Evolutionary conservation across 2,329 filamentous ascomycete species (phyloP).

Genomic region (Paecilomyces formosus): DNA sequence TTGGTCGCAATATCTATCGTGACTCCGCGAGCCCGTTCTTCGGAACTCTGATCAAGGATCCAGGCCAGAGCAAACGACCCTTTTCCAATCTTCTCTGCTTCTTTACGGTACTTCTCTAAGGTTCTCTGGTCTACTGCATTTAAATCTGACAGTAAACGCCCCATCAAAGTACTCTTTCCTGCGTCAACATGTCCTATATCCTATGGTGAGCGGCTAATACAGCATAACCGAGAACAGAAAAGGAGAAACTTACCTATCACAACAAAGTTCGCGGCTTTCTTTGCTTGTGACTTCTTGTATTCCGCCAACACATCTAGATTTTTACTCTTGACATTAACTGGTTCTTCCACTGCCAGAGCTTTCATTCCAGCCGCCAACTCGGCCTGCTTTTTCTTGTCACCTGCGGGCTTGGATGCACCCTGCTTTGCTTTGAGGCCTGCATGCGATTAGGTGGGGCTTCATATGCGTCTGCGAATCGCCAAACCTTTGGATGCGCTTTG

Average conservation of each 20-base stretch:
- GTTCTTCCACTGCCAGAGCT: slow-evolving; percentile 42
- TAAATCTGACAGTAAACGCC: slow-evolving; percentile 80
- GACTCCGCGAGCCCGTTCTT: slow-evolving; percentile 82
- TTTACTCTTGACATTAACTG: slow-evolving; percentile 56
- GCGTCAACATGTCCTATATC: slow-evolving; percentile 82
- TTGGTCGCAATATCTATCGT: slow-evolving; percentile 97
- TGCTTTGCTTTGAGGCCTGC: slow-evolving; percentile 40
- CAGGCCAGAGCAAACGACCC: slow-evolving; percentile 93
- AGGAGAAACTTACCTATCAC: slow-evolving; percentile 63
- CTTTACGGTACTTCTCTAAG: slow-evolving; percentile 77
- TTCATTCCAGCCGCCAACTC: slow-evolving; percentile 43
- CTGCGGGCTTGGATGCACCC: slow-evolving; percentile 29
- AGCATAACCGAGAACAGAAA: slow-evolving; percentile 7
- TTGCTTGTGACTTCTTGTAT: slow-evolving; percentile 65
- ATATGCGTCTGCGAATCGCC: slow-evolving; percentile 36
- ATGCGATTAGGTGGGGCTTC: slow-evolving; percentile 30
- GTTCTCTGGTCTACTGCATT: slow-evolving; percentile 82
- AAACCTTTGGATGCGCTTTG: slow-evolving; percentile 73
- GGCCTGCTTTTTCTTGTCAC: slow-evolving; percentile 33
- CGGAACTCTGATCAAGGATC: slow-evolving; percentile 87
- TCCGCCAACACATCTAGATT: slow-evolving; percentile 79
- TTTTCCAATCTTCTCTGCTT: slow-evolving; percentile 88
- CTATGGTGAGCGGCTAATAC: slow-evolving; percentile 8
- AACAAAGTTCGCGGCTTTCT: slow-evolving; percentile 81
- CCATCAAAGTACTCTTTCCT: slow-evolving; percentile 97